Conservation (phyloP, 768 basidiomycete species). For the Lepiota brunneoincarnata region DNA sequence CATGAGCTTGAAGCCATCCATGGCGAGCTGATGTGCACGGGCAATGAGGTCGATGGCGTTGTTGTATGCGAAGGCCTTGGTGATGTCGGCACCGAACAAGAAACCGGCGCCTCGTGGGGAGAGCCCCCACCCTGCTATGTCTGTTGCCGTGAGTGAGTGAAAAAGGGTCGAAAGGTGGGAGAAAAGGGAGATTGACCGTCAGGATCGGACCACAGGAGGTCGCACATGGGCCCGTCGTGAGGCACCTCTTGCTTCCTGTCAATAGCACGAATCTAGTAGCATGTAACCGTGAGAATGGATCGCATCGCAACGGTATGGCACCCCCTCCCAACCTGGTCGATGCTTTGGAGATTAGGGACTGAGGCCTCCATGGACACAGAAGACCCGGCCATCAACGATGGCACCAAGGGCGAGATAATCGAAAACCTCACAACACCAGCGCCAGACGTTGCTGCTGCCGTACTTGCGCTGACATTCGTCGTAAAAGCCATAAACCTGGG, state of each 20-base stretch:
- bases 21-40: slow-evolving; percentile 94
- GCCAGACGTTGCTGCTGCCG: slow-evolving; percentile 90
- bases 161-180: slow-evolving; percentile 18
- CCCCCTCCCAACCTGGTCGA: slow-evolving; percentile 74
- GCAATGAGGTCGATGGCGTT: slow-evolving; percentile 96
- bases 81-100: slow-evolving; percentile 91
- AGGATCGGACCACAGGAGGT: slow-evolving; percentile 98
- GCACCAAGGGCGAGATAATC: slow-evolving; percentile 94
- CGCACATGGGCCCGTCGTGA: slow-evolving; percentile 98
- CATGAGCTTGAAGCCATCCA: slow-evolving; percentile 98
- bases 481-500: slow-evolving; percentile 92
- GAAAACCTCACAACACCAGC: slow-evolving; percentile 98
- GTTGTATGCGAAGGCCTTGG: slow-evolving; percentile 83
- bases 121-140: slow-evolving; percentile 92
- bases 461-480: slow-evolving; percentile 98
- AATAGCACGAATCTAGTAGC: slow-evolving; percentile 80
- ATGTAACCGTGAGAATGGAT: slow-evolving; percentile 13
- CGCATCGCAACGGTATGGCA: background rate
- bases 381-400: slow-evolving; percentile 95
- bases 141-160: slow-evolving; percentile 31
- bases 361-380: slow-evolving; percentile 96
- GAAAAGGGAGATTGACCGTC: slow-evolving; percentile 62
- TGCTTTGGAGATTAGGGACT: slow-evolving; percentile 82
- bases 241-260: slow-evolving; percentile 98
- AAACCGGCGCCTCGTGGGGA: slow-evolving; percentile 98